Evolutionary conservation across 164 flowering plant species (phyloP).

Genomic region (Sextonia rubra): DNA sequence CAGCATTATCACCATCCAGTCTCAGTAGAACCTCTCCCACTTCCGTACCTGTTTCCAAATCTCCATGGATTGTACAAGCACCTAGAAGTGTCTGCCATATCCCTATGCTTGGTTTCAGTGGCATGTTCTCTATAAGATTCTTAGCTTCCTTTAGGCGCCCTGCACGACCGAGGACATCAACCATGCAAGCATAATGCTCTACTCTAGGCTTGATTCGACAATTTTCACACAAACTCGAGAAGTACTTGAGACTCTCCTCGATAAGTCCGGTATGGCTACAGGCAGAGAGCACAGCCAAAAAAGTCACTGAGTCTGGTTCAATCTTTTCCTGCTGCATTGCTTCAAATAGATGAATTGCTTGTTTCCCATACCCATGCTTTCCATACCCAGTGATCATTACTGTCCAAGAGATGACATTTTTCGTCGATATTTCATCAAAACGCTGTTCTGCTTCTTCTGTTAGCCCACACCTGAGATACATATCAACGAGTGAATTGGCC

Average conservation of each 20-base stretch:
- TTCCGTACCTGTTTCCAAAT: conserved; percentile 55
- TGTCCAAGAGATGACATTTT: conserved; percentile 67
- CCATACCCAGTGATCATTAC: conserved; percentile 82
- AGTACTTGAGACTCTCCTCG: conserved; percentile 48
- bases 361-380: conserved; percentile 65
- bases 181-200: conserved; percentile 89
- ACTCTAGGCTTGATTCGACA: conserved; percentile 35
- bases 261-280: conserved; percentile 81
- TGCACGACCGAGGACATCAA: conserved; percentile 74
- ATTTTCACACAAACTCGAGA: conserved; percentile 38
- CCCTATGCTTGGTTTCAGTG: conserved; percentile 47
- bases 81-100: conserved; percentile 85
- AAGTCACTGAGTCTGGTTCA: conserved; percentile 63
- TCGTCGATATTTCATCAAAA: conserved; percentile 35
- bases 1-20: conserved; percentile 55
- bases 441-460: conserved; percentile 47
- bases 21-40: conserved; percentile 56
- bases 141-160: conserved; percentile 66
- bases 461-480: conserved; percentile 82
- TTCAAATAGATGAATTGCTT: conserved; percentile 48
- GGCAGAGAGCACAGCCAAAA: conserved; percentile 75
- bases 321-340: conserved; percentile 41
- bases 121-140: conserved; percentile 56
- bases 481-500: conserved; percentile 62
- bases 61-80: conserved; percentile 70